Base-by-base conservation (phyloP, 2,329 filamentous ascomycete genomes). In the Leptodontidium sp. region DNA sequence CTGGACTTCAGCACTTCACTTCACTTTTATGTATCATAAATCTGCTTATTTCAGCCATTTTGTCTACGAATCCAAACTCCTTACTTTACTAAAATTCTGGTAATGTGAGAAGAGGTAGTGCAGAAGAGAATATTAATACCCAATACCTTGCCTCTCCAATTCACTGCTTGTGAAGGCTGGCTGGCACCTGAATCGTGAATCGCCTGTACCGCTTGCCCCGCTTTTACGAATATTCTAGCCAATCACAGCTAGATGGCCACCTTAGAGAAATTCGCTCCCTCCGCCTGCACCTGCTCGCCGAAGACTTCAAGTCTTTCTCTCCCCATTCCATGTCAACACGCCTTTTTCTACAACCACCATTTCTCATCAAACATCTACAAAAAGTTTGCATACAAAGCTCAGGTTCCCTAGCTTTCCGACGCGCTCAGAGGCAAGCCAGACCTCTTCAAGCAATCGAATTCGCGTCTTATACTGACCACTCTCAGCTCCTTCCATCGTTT, bases 401-500 rank as follows among this genome's bases (percentile, higher is more conserved):
- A 65, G 24, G 47, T 29, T 11, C n/a, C 32, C 35, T 40, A 55
- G 68, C 65, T 59, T 61, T 70, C 57, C 53, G 66, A 75, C 76
- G 75, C 75, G 73, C 74, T 76, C 75, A 74, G 58, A 76, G 75
- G 77, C 73, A 75, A 43, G 68, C 74, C 71, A 67, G 58, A 62
- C 68, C 29, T 62, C 43, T 64, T 67, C 32, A 40, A 52, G 50
- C 68, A 66, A 67, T 59, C 65, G 71, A 71, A 64, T 74, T 74
- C 76, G 75, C 76, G 75, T 74, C 61, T 68, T 68, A 59, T 72
- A 74, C 72, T 77, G 72, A 77, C 75, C 69, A 64, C 66, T 70
- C 55, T 74, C 75, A 78, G 74, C 70, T 76, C 74, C 72, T 68
- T 68, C 61, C 70, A 69, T 67, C 72, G 68, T 70, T 69, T 74